phyloP scores from a whole-genome alignment of 768 basidiomycete species.

The Tylopilus balloui region DNA sequence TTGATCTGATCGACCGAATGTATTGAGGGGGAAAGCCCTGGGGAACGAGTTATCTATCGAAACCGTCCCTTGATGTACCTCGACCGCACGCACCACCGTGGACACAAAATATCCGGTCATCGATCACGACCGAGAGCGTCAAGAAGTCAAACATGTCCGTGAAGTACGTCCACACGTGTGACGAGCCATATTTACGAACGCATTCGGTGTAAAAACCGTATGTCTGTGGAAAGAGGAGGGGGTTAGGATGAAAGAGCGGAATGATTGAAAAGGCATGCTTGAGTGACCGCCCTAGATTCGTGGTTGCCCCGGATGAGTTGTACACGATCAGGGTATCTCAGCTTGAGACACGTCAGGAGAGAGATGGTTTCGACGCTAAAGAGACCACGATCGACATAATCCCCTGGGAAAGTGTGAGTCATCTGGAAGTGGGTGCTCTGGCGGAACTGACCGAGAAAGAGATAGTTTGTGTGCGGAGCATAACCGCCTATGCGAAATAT shows the following conservation, averaged over 20 bases:
- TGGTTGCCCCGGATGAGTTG: conserved; percentile 98
- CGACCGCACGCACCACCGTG: conserved; percentile 71
- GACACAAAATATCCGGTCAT: conserved; percentile 98
- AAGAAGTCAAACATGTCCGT: conserved; percentile 99
- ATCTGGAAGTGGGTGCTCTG: neutral
- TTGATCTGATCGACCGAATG: conserved; percentile 99
- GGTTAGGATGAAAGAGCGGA: conserved; percentile 12
- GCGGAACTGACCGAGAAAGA: conserved; percentile 82
- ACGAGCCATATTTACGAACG: conserved; percentile 92
- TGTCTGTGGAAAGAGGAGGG: conserved; percentile 49
- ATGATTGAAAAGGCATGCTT: conserved; percentile 52
- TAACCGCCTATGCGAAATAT: conserved; percentile 98
- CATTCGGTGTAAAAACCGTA: conserved; percentile 99
- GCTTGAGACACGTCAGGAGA: conserved; percentile 91
- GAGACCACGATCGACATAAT: conserved; percentile 96
- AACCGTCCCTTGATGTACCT: neutral
- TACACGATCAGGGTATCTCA: conserved; percentile 94
- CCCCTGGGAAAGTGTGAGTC: conserved; percentile 50
- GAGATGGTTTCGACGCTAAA: conserved; percentile 99
- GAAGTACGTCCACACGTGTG: conserved; percentile 98
- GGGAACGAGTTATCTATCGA: conserved; percentile 6
- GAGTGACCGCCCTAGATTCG: conserved; percentile 95
- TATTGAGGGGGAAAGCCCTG: conserved; percentile 94
- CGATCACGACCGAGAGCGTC: conserved; percentile 95
- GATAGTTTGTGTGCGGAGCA: conserved; percentile 94